Conservation (phyloP, 108 stramenopile species). For the Poteriospumella lacustris region DNA sequence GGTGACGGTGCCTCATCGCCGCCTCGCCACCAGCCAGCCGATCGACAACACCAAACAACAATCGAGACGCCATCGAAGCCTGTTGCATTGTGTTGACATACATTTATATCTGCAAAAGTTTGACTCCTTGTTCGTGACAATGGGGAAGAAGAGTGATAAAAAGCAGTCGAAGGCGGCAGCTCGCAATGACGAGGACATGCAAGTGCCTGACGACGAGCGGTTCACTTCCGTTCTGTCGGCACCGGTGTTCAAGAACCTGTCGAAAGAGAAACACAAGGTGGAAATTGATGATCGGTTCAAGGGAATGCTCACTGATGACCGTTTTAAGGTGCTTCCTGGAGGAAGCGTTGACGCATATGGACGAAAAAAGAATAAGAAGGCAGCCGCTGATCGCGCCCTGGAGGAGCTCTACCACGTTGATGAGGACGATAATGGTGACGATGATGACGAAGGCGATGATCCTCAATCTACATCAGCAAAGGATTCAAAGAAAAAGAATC, state of each 20-base stretch:
- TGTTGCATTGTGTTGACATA: too few species aligned
- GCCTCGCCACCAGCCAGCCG: too few species aligned
- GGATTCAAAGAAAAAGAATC: conserved; percentile 2
- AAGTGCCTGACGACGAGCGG: conserved; percentile 38
- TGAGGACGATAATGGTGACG: conserved; percentile 18
- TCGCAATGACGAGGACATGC: neutral
- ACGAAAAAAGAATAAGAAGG: conserved; percentile 24
- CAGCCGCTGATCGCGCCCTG: neutral
- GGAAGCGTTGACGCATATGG: conserved; percentile 30
- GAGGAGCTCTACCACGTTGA: conserved; percentile 30
- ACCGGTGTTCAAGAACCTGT: conserved; percentile 42
- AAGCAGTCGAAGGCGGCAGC: neutral
- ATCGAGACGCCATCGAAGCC: too few species aligned
- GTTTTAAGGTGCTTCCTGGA: neutral
- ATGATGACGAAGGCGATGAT: neutral
- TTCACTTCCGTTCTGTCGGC: conserved; percentile 48
- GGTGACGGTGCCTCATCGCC: too few species aligned
- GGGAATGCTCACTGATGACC: conserved; percentile 42
- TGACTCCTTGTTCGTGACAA: neutral
- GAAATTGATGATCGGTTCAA: conserved; percentile 45
- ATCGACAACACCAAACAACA: too few species aligned
- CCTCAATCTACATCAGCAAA: neutral
- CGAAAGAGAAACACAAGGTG: conserved; percentile 40
- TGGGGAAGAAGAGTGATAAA: neutral
- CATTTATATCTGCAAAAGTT: too few species aligned